These are phyloP conservation scores for Lasiodiplodia gonubiensis DNA, from an alignment of 2,329 filamentous ascomycete genomes.

Conservation along the genomic window DNA sequence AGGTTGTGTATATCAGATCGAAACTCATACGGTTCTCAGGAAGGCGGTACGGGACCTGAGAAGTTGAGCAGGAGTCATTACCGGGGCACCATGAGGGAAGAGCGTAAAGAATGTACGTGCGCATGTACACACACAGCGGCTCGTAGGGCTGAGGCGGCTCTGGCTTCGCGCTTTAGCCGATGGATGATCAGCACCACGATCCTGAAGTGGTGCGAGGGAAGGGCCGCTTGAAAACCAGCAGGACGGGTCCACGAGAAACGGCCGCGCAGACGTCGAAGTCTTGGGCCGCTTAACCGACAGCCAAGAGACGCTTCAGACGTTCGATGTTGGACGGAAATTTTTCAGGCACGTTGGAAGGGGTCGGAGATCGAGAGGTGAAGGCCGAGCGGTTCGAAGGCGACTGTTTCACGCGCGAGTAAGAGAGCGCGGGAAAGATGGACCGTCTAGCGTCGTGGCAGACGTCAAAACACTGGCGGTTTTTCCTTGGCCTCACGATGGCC, in stretches of 20 bases:
- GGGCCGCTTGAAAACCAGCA: neutral
- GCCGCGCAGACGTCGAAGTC: neutral
- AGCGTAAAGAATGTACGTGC: neutral
- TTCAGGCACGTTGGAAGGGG: neutral
- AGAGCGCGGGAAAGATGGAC: neutral
- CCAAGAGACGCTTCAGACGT: slow-evolving; percentile 4
- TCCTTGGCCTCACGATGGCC: neutral
- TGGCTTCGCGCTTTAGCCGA: neutral
- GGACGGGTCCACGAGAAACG: neutral
- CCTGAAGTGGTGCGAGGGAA: neutral
- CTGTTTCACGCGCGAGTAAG: neutral
- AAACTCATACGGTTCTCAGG: too few species aligned
- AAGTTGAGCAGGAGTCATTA: neutral
- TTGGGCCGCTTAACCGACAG: neutral
- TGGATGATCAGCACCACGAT: neutral
- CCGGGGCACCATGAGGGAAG: neutral
- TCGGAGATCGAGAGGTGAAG: slow-evolving; percentile 3
- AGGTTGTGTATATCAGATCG: neutral
- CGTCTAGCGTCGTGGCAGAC: neutral
- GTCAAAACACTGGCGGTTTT: neutral
- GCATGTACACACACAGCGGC: neutral
- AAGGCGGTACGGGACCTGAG: neutral
- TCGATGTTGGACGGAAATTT: neutral
- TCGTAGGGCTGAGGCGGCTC: slow-evolving; percentile 19
- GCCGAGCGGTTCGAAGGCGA: neutral